phyloP scores from a whole-genome alignment of 768 basidiomycete genomes.

The Mycena epipterygia region DNA sequence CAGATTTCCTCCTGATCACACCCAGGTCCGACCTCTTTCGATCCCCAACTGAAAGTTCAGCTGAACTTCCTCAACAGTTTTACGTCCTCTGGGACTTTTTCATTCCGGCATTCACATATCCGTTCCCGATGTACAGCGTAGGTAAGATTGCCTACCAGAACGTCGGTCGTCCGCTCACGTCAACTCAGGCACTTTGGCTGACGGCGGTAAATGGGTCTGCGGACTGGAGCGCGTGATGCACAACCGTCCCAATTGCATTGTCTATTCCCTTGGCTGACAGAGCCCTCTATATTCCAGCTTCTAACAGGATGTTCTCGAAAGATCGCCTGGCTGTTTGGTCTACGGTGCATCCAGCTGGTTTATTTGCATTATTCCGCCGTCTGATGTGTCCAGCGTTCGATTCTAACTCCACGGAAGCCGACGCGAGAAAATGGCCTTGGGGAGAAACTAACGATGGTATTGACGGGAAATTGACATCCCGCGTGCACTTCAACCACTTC shows the following conservation, averaged over 20 bases:
- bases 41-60: not conserved
- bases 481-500: slow-evolving; percentile 59
- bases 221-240: slow-evolving; percentile 57
- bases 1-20: slow-evolving; percentile 21
- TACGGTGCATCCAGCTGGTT: slow-evolving; percentile 8
- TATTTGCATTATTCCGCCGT: not conserved
- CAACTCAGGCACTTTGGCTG: slow-evolving; percentile 16
- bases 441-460: slow-evolving; percentile 46
- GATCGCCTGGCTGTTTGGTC: slow-evolving; percentile 52
- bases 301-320: slow-evolving; percentile 54
- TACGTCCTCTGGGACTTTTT: slow-evolving; percentile 47
- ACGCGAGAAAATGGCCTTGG: slow-evolving; percentile 18
- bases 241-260: slow-evolving; percentile 54
- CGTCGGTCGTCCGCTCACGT: not conserved
- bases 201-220: slow-evolving; percentile 59
- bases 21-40: not conserved
- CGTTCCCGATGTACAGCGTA: slow-evolving; percentile 44
- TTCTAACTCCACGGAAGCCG: slow-evolving; percentile 10
- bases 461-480: slow-evolving; percentile 40
- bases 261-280: slow-evolving; percentile 61
- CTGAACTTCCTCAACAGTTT: not conserved
- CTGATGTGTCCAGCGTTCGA: slow-evolving; percentile 22
- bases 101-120: slow-evolving; percentile 45
- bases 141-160: slow-evolving; percentile 2
- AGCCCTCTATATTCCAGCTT: slow-evolving; percentile 55